Conservation (phyloP, 495 filamentous ascomycete species). For the Aspergillus diversus region DNA sequence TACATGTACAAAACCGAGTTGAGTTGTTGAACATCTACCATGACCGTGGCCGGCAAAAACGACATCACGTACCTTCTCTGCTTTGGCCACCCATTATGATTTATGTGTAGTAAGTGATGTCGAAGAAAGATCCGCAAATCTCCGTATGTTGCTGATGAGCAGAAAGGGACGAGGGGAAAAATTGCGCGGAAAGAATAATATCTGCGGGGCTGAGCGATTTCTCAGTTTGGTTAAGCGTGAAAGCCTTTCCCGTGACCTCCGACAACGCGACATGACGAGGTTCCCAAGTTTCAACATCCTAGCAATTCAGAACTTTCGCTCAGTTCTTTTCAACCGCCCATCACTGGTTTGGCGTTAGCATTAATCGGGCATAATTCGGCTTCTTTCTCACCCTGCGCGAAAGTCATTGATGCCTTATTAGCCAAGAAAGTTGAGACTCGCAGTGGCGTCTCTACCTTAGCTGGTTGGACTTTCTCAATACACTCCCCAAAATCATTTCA, state of each 20-base stretch:
- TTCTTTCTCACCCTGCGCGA: not conserved
- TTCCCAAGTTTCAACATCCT: not conserved
- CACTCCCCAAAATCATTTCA: conserved; percentile 18
- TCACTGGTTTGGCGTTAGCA: not conserved
- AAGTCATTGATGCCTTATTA: conserved; percentile 1
- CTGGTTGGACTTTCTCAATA: conserved; percentile 54
- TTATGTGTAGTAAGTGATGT: conserved; percentile 15
- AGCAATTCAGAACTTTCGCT: not conserved
- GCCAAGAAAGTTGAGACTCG: conserved; percentile 27
- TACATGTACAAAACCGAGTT: conserved; percentile 33
- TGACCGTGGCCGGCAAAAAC: conserved; percentile 1
- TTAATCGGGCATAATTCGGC: not conserved
- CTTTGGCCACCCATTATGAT: conserved; percentile 66
- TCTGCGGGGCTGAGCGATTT: conserved; percentile 23
- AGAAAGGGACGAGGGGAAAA: conserved; percentile 28
- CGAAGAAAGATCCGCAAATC: conserved; percentile 12
- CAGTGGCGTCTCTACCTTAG: conserved; percentile 39
- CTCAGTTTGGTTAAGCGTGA: conserved; percentile 24
- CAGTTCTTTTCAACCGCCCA: not conserved
- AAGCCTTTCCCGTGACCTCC: conserved; percentile 23
- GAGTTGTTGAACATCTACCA: not conserved
- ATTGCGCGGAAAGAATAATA: conserved; percentile 13
- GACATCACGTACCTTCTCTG: conserved; percentile 59
- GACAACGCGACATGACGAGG: conserved; percentile 5
- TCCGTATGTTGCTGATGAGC: conserved; percentile 24